Base-by-base conservation (phyloP, 2,329 filamentous ascomycete species). In the Hypoxylon sp. region DNA sequence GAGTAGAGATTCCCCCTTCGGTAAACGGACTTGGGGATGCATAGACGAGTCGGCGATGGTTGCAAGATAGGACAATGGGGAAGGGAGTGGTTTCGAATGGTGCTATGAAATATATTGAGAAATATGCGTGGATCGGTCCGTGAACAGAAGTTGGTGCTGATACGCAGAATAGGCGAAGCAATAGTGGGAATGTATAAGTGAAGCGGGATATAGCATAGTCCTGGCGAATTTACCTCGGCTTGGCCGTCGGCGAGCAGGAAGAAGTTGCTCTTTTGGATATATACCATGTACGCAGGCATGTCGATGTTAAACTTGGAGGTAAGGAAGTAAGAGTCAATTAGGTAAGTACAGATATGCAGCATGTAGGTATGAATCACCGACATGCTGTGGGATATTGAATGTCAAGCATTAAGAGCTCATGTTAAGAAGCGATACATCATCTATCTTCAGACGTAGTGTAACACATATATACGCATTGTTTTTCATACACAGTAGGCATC, bases 361-460 rank as follows among this genome's bases (percentile, higher is more conserved):
- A 54, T 17, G 47, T n/a, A n/a, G n/a, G n/a, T 48, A 54, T 17
- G 35, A 59, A 33, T 70, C 57, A 64, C 55, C 67, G 67, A 67
- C 42, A 24, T 50, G 9, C 22, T 55, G 31, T 39, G 8, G 44
- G 17, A 46, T 47, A 35, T 35, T 19, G 11, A 19, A n/a, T 44
- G 48, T 54, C 9, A 11, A 48, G 9, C 19, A 44, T 31, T 10
- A 48, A n/a, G 8, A 35, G 31, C 42, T 35, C 24, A 39, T n/a
- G 50, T 51, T 24, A 35, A 46, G 39, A 44, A 35, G 13, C 29
- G 53, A 64, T 62, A 54, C 11, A 44, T 70, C 64, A 58, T 22
- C 59, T 59, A 60, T 59, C n/a, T 53, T 29, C n/a, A 24, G 48
- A 66, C 2, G 68, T 63, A 29, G 61, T 71, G 68, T 55, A 63